These are phyloP conservation scores for Vinca minor DNA, from an alignment of 257 asterid species.

Conservation along the genomic window DNA sequence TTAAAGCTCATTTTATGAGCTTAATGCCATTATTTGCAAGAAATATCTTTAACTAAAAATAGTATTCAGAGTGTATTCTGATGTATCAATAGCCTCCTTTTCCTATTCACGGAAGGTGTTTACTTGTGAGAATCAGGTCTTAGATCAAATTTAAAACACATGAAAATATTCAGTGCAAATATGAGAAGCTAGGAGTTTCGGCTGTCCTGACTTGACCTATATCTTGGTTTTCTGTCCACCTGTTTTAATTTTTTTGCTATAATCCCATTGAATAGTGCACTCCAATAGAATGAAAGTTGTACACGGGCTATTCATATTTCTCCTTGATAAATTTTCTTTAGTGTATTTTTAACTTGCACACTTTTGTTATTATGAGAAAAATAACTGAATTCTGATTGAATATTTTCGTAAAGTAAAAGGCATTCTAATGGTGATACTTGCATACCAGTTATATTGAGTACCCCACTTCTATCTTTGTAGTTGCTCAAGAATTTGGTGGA, in stretches of 20 bases:
- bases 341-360: too few relatives aligned
- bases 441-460: neutral
- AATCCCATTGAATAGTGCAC: neutral
- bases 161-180: neutral
- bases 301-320: too few relatives aligned
- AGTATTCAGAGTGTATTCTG: neutral
- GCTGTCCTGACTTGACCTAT: neutral
- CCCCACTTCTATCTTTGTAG: slow-evolving; percentile 25
- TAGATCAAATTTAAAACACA: neutral
- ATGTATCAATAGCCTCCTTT: neutral
- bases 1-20: neutral
- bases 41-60: neutral
- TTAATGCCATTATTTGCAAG: neutral
- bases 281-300: too few relatives aligned
- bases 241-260: neutral
- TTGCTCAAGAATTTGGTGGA: slow-evolving; percentile 84
- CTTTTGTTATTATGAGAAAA: too few relatives aligned
- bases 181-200: too few relatives aligned
- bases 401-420: neutral
- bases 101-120: neutral
- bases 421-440: neutral
- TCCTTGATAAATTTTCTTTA: too few relatives aligned
- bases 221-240: slow-evolving; percentile 1
- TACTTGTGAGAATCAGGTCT: neutral
- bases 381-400: neutral